Percentiles rank a stretch among this genome's conserved stretches.
phyloP scores from a whole-genome alignment of 208 protist genomes.

The Trypanosoma brucei region DNA sequence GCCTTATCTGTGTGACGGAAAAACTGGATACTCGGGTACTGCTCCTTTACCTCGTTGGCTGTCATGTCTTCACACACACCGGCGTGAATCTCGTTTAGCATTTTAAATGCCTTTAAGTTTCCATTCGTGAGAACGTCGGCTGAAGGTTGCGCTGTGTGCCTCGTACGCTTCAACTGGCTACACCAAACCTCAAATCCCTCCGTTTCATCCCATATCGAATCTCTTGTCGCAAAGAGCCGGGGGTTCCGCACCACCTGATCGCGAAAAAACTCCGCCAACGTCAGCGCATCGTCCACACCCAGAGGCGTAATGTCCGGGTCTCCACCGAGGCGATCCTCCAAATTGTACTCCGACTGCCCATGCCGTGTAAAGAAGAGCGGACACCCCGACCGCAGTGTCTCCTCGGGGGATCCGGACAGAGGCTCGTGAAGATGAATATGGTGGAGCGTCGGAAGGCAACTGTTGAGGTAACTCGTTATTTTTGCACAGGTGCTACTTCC shows the following conservation, averaged over 20 bases:
- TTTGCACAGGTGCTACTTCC: slow-evolving; percentile 65
- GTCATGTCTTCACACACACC: slow-evolving; percentile 87
- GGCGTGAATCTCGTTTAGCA: slow-evolving; percentile 84
- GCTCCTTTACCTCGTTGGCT: slow-evolving; percentile 62
- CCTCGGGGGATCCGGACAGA: slow-evolving; percentile 27
- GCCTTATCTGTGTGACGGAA: slow-evolving; percentile 74
- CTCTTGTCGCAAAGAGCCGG: slow-evolving; percentile 34
- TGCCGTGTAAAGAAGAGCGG: slow-evolving; percentile 81
- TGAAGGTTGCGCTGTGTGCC: slow-evolving; percentile 56
- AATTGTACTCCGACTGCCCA: slow-evolving; percentile 81
- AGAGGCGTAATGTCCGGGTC: slow-evolving; percentile 64
- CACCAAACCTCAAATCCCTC: slow-evolving; percentile 78
- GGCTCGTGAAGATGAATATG: slow-evolving; percentile 51
- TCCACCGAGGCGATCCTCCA: slow-evolving; percentile 78
- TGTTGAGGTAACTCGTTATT: slow-evolving; percentile 57
- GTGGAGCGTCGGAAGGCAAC: slow-evolving; percentile 40
- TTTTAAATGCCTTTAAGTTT: slow-evolving; percentile 41
- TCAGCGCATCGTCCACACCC: slow-evolving; percentile 45
- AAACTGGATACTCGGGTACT: slow-evolving; percentile 62
- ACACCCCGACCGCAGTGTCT: slow-evolving; percentile 47
- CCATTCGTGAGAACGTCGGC: slow-evolving; percentile 39
- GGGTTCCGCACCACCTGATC: slow-evolving; percentile 43
- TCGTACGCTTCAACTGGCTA: slow-evolving; percentile 64
- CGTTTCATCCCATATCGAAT: slow-evolving; percentile 31
- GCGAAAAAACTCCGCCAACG: slow-evolving; percentile 59